These are phyloP conservation scores for Panellus pusillus DNA, from an alignment of 768 basidiomycete species.

Conservation along the genomic window DNA sequence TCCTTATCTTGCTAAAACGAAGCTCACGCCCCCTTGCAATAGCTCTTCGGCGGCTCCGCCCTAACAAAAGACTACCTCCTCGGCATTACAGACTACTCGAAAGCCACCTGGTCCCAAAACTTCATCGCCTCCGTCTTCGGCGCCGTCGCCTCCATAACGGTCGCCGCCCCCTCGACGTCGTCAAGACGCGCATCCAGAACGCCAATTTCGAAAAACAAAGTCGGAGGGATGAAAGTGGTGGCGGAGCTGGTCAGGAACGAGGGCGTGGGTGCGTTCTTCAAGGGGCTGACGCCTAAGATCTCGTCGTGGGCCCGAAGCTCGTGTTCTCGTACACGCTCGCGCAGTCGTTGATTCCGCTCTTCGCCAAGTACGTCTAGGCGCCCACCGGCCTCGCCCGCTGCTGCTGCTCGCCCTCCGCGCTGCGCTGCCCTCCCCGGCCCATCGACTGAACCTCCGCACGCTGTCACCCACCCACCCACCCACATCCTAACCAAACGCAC, in stretches of 20 bases:
- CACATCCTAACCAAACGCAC: no score
- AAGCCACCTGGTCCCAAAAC: slow-evolving; percentile 97
- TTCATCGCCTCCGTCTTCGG: slow-evolving; percentile 94
- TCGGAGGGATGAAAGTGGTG: slow-evolving; percentile 76
- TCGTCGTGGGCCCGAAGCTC: slow-evolving; percentile 96
- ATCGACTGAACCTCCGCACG: no score
- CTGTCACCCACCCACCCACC: no score
- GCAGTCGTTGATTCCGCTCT: slow-evolving; percentile 91
- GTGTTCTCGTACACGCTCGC: slow-evolving; percentile 98
- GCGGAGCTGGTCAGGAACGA: slow-evolving; percentile 65
- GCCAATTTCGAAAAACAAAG: slow-evolving; percentile 93
- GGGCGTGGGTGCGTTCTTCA: slow-evolving; percentile 85
- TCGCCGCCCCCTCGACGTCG: slow-evolving; percentile 92
- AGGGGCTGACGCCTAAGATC: slow-evolving; percentile 97
- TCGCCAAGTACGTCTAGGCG: slow-evolving; percentile 75
- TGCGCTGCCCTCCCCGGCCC: no score
- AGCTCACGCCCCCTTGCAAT: slow-evolving; percentile 1
- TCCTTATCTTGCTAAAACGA: background rate
- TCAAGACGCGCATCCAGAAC: slow-evolving; percentile 98
- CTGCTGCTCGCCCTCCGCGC: no score
- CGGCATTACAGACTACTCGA: slow-evolving; percentile 84
- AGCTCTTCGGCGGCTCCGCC: slow-evolving; percentile 98
- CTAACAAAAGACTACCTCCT: slow-evolving; percentile 92
- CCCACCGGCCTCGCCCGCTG: background rate
- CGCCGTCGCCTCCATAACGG: slow-evolving; percentile 91